Evolutionary conservation across 345 rosid genomes (phyloP).

Genomic region (Ceriops decandra): DNA sequence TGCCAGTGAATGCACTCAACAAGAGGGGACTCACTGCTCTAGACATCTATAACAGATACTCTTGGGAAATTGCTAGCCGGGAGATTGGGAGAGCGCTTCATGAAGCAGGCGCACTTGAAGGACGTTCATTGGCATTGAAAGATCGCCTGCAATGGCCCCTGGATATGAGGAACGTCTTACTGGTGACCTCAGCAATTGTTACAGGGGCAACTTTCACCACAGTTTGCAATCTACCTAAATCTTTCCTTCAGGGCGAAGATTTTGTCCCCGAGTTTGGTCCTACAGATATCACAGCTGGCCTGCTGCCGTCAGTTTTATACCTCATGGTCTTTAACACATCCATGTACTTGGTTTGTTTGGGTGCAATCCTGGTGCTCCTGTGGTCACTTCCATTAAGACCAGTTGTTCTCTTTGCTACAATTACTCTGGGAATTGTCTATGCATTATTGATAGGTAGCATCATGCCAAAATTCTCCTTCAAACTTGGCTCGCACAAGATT

Average conservation of each 20-base stretch:
- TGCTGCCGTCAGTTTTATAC: constrained; percentile 9
- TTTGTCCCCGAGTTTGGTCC: too few relatives aligned
- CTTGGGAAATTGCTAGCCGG: not conserved
- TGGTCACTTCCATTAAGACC: constrained; percentile 8
- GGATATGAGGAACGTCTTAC: constrained; percentile 11
- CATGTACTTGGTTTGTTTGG: not conserved
- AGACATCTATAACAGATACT: constrained; percentile 6
- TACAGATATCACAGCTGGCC: not conserved
- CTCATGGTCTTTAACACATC: constrained; percentile 13
- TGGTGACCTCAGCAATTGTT: constrained; percentile 10
- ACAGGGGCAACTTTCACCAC: constrained; percentile 6
- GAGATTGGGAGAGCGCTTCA: not conserved
- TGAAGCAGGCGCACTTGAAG: constrained; percentile 3
- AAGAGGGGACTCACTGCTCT: not conserved
- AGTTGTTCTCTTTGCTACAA: constrained; percentile 9
- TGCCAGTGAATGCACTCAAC: not conserved
- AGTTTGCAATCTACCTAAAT: constrained; percentile 7
- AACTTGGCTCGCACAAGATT: not conserved
- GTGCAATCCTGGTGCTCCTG: not conserved
- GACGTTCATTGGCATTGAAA: not conserved
- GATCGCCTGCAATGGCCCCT: not conserved
- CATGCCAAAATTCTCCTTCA: too few relatives aligned
- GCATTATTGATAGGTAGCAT: too few relatives aligned
- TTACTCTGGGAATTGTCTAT: not conserved
- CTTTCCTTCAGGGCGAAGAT: not conserved